These are phyloP conservation scores for Emydomyces testavorans DNA, from an alignment of 2,329 filamentous ascomycete species.

Conservation along the genomic window DNA sequence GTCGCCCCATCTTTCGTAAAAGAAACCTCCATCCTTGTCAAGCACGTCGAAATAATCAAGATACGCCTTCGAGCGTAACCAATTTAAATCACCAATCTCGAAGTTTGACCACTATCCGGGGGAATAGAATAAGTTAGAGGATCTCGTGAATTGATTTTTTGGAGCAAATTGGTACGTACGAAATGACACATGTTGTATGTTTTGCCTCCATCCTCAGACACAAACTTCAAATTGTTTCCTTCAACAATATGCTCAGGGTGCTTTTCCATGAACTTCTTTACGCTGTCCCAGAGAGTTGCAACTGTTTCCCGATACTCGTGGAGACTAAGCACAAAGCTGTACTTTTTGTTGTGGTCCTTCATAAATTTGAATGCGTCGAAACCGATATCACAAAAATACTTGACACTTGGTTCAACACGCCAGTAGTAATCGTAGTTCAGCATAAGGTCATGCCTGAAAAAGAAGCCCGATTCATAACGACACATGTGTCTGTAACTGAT, in stretches of 20 bases:
- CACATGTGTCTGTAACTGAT: slow-evolving; percentile 99
- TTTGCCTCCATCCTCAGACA: slow-evolving; percentile 82
- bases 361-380: slow-evolving; percentile 96
- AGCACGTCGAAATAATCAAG: slow-evolving; percentile 80
- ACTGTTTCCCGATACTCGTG: slow-evolving; percentile 98
- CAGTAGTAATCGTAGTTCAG: slow-evolving; percentile 98
- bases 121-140: slow-evolving; percentile 14
- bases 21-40: slow-evolving; percentile 89
- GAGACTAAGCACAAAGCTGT: slow-evolving; percentile 88
- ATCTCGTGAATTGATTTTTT: slow-evolving; percentile 1
- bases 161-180: slow-evolving; percentile 43
- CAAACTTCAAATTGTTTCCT: slow-evolving; percentile 78
- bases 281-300: slow-evolving; percentile 86
- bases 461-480: slow-evolving; percentile 97
- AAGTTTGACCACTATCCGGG: slow-evolving; percentile 99
- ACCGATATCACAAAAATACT: slow-evolving; percentile 89
- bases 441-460: slow-evolving; percentile 92
- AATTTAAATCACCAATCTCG: slow-evolving; percentile 85
- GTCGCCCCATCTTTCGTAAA: slow-evolving; percentile 97
- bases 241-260: slow-evolving; percentile 78
- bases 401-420: slow-evolving; percentile 94
- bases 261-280: slow-evolving; percentile 84
- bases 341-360: slow-evolving; percentile 94
- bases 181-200: slow-evolving; percentile 98
- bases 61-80: slow-evolving; percentile 83